A percentile compares a stretch with the other conserved stretches of the same genome.
These are phyloP conservation scores for Arabis alpina DNA, from an alignment of 345 rosid species.

Conservation along the genomic window DNA sequence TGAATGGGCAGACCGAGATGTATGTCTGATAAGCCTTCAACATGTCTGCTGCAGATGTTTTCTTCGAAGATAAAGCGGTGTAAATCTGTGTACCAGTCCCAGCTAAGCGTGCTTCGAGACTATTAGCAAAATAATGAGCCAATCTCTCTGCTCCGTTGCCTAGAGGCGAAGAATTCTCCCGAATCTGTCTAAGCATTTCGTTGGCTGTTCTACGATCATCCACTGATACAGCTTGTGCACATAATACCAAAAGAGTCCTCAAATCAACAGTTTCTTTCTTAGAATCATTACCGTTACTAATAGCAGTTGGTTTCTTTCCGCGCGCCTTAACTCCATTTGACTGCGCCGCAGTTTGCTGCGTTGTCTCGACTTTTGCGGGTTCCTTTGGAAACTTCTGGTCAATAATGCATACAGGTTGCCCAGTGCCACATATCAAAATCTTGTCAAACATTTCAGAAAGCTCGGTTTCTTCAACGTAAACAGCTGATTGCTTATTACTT, in stretches of 20 bases:
- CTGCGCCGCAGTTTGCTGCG: slow-evolving; percentile 40
- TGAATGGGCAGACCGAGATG: slow-evolving; percentile 62
- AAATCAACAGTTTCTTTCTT: slow-evolving; percentile 67
- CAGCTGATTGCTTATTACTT: slow-evolving; percentile 63
- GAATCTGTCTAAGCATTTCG: slow-evolving; percentile 71
- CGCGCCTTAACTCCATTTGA: slow-evolving; percentile 50
- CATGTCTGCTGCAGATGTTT: slow-evolving; percentile 59
- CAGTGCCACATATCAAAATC: slow-evolving; percentile 45
- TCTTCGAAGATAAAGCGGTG: slow-evolving; percentile 50
- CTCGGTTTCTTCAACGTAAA: slow-evolving; percentile 49
- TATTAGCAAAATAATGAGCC: slow-evolving; percentile 80
- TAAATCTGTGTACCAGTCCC: slow-evolving; percentile 64
- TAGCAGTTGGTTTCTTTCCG: slow-evolving; percentile 46
- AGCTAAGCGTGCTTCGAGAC: slow-evolving; percentile 77
- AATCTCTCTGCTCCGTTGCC: slow-evolving; percentile 78
- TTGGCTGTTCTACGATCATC: slow-evolving; percentile 68
- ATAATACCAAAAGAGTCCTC: slow-evolving; percentile 66
- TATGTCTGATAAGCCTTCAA: slow-evolving; percentile 67
- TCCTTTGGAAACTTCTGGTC: slow-evolving; percentile 35
- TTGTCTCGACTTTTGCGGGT: slow-evolving; percentile 16
- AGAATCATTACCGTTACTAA: slow-evolving; percentile 10
- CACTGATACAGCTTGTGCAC: slow-evolving; percentile 79
- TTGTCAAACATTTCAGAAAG: slow-evolving; percentile 75
- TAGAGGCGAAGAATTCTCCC: slow-evolving; percentile 66
- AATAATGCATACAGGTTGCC: slow-evolving; percentile 13